Evolutionary conservation across 169 alveolate genomes (phyloP), one percentile per base, ranked within the genome.

Genomic region (Eimeria sp.): DNA sequence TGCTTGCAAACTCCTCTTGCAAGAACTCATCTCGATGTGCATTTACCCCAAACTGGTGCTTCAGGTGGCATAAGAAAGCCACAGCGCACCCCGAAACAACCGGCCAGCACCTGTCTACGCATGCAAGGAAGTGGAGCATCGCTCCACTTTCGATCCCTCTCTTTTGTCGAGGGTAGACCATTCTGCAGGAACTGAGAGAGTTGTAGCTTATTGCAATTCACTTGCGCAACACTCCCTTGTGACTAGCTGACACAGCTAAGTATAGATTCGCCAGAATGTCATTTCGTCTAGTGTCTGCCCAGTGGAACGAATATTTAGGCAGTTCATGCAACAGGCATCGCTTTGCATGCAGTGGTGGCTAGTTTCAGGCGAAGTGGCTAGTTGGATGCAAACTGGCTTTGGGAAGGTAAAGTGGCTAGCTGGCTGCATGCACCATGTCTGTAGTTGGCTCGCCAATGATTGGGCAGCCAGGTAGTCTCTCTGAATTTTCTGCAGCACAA

Each of bases 11-110:
- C 98, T 99, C 86, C 98, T 99, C 58, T 97, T 99, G 49, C 99
- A 99, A 97, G 99, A 99, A 96, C 98, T 99, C 73, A 98, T 99
- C 99, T 99, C 99, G 25, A 99, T 99, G 99, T 99, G 99, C 89
- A 98, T 99, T 54, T 98, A 99, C 76, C 99, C 99, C 18, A 99
- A 99, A 96, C 97, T 99, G 40, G 97, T 95, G 58, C 95, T 97
- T 40, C 96, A 95, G 73, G 94, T 89, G 11, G 97, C 97, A 22
- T 95, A 45, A 94, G 87, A n/a, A 20, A 10, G 51, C 20, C 40
- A 25, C 84, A 11, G 80, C 25, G 13, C 47, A 40, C 27, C 20
- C 9, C 61, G n/a, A 43, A 18, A 63, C 58, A 16, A 43, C 40
- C 4, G 27, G 25, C 65, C 20, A 34, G 34, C 58, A 13, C 4